Base-by-base conservation (phyloP, 1,284 basidiomycete genomes). In the Anthracocystis panici-leucophaei region DNA sequence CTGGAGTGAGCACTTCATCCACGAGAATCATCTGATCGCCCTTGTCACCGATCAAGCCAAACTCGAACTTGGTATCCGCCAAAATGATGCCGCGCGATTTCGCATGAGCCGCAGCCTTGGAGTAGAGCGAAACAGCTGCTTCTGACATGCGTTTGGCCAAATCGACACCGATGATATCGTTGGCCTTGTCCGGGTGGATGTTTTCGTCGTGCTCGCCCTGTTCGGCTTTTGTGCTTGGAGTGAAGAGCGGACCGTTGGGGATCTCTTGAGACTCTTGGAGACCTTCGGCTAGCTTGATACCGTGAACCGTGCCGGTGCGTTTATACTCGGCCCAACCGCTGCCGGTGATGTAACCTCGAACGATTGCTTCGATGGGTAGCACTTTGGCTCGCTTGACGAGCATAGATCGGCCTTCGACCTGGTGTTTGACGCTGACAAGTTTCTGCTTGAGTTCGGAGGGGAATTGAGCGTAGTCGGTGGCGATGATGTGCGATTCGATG, bases 281-380 rank as follows among this genome's bases (percentile, higher is more conserved):
- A 8, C 92, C 93, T 2, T 89, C 85, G 0, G 92, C 91, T 57
- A 97, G 88, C 18, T 87, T 84, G 50, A 97, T 93, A 5, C 92
- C 93, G 82, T 99, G 96, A 14, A 97, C 92, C 0, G 94, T 98
- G 45, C 92, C 91, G 1, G 88, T 89, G 85, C 91, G 91, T 86
- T 93, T 91, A 88, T 99, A 99, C 86, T 99, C 97, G 1, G 89
- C 87, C 94, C 95, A 99, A 8, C 93, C 97, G 25, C 95, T 97
- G 92, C 95, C 95, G 29, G 96, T 93, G 68, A 99, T 89, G 87
- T 99, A 99, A 5, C 96, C 96, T 68, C 97, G 88, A 16, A 99
- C 96, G 80, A 99, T 99, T 3, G 93, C 95, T 86, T 99, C 97
- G n/a, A 99, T 89, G 49, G 93, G 94, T 31, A 99, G 88, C 18